Evolutionary conservation across 164 flowering plant genomes (phyloP).

Genomic region (Tinospora cordifolia): DNA sequence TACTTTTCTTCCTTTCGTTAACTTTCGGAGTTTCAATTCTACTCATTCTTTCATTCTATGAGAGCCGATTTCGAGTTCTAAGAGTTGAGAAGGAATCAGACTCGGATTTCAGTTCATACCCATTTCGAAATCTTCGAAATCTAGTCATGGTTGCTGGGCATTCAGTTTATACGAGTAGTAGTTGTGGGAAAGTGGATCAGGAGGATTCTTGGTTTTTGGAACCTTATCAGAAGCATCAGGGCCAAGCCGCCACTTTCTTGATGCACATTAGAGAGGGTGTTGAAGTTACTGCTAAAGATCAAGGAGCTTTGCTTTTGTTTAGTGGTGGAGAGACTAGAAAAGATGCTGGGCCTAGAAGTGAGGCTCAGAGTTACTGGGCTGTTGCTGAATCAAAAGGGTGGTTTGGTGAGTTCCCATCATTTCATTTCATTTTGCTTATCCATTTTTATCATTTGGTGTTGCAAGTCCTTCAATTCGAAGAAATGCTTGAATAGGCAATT

Average conservation of each 20-base stretch:
- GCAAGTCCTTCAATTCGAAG: too few species aligned
- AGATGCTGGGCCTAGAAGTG: slow-evolving; percentile 96
- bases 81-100: slow-evolving; percentile 24
- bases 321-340: slow-evolving; percentile 98
- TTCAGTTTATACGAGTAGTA: slow-evolving; percentile 84
- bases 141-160: slow-evolving; percentile 99
- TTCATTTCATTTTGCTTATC: neutral
- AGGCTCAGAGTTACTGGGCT: slow-evolving; percentile 98
- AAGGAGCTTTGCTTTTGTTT: slow-evolving; percentile 69
- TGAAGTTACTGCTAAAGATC: slow-evolving; percentile 64
- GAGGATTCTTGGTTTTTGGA: slow-evolving; percentile 93
- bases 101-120: slow-evolving; percentile 28
- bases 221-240: slow-evolving; percentile 83
- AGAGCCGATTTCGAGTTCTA: slow-evolving; percentile 28
- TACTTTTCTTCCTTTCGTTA: slow-evolving; percentile 44
- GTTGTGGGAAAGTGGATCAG: slow-evolving; percentile 67
- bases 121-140: slow-evolving; percentile 51
- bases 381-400: slow-evolving; percentile 88
- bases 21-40: slow-evolving; percentile 53
- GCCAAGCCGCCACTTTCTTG: slow-evolving; percentile 85
- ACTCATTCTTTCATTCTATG: slow-evolving; percentile 47
- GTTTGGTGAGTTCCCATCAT: slow-evolving; percentile 72
- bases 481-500: too few species aligned
- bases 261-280: slow-evolving; percentile 73
- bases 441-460: too few species aligned